Conservation (phyloP, 306 rosid species). For the Lotus japonicus region DNA sequence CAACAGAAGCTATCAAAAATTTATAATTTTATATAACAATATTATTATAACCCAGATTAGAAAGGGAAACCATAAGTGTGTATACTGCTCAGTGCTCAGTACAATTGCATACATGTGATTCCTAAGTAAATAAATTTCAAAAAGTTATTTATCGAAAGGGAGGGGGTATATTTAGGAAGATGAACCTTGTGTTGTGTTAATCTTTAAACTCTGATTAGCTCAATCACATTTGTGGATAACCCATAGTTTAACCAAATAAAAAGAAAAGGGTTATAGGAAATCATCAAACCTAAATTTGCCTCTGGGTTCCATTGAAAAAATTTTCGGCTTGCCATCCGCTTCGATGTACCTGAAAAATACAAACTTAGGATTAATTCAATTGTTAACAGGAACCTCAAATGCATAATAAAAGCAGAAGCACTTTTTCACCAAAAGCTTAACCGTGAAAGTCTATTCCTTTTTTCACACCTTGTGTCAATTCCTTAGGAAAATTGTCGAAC, state of each 20-base stretch:
- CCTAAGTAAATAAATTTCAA: not conserved
- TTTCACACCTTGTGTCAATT: constrained; percentile 52
- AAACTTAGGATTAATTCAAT: constrained; percentile 7
- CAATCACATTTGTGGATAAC: not conserved
- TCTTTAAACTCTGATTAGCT: not conserved
- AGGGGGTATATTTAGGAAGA: not conserved
- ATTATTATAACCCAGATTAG: not conserved
- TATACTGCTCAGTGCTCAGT: too few species aligned
- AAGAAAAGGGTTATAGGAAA: not conserved
- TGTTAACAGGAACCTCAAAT: not conserved
- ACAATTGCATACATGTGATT: too few species aligned
- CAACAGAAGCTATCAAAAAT: not conserved
- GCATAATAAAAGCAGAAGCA: not conserved
- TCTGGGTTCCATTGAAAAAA: constrained; percentile 63
- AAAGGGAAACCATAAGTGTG: not conserved
- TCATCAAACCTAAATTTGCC: constrained; percentile 33
- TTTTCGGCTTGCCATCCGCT: constrained; percentile 29
- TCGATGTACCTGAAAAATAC: constrained; percentile 40
- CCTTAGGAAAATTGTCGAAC: constrained; percentile 40
- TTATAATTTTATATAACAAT: not conserved
- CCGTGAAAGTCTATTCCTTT: constrained; percentile 1
- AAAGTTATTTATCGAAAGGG: not conserved
- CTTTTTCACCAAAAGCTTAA: not conserved
- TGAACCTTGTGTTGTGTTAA: not conserved
- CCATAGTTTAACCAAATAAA: not conserved